Base-by-base conservation (phyloP, 2,329 filamentous ascomycete genomes). In the Cercospora sp. region DNA sequence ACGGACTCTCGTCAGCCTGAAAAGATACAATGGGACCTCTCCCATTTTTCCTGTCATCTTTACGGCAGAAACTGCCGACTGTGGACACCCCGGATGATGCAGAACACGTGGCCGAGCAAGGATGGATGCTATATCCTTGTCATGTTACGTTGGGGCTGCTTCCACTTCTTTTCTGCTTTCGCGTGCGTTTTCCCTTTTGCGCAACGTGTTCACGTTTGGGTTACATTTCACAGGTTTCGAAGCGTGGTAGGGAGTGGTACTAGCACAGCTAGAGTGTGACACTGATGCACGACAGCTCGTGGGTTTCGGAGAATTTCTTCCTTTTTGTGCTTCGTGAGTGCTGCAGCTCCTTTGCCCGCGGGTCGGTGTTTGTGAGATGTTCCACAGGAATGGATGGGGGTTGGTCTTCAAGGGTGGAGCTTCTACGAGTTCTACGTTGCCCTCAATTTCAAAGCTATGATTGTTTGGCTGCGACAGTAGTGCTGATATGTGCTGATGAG, bases 231-330 rank as follows among this genome's bases (percentile, higher is more conserved):
- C 24, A 55, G 49, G 55, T 59, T 59, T 59, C 55, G 32, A 32
- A 59, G 55, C 55, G 55, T 37, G 55, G 28, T 32, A 32, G 28
- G 9, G 18, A 37, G 18, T 37, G 28, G 55, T 21, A 37, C 55
- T 21, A 37, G 28, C 21, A 9, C 30, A 28, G 12, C 12, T 34
- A 16, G 28, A 32, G 55, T 21, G 55, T 57, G 16, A 37, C 28
- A 37, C 30, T 18, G 55, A 59, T 32, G 55, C 55, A 59, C 55
- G 32, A 37, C 55, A 59, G 21, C 55, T 59, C 55, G 55, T 37
- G 55, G 55, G 55, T 59, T 59, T 59, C 55, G 55, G 55, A 59
- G 55, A 59, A 37, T 59, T 59, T 59, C 28, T 37, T 59, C 55
- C 55, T 34, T 58, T 21, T 58, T 34, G 55, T 58, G 55, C 16